phyloP scores from a whole-genome alignment of 176 grass and related monocot genomes.

The Bothriochloa decipiens region DNA sequence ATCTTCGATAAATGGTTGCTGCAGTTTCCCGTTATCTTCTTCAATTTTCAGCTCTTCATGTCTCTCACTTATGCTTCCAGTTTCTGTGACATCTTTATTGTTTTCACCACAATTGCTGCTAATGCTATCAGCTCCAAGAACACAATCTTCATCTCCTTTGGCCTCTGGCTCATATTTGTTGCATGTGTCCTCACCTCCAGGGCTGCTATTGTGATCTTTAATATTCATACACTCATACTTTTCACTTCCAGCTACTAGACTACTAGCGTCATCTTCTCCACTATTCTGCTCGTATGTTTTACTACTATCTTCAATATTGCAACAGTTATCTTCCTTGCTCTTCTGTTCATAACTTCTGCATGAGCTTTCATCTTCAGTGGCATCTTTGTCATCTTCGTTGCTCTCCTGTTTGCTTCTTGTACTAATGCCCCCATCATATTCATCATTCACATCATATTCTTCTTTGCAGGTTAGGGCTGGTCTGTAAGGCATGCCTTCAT shows the following conservation, averaged over 20 bases:
- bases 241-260: conserved; percentile 39
- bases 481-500: conserved; percentile 7
- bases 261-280: conserved; percentile 16
- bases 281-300: conserved; percentile 12
- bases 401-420: conserved; percentile 23
- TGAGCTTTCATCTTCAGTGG: conserved; percentile 50
- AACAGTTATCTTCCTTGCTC: conserved; percentile 34
- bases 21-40: conserved; percentile 31
- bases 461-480: conserved; percentile 27
- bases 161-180: conserved; percentile 36
- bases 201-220: conserved; percentile 37
- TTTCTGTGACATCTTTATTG: conserved; percentile 40
- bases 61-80: conserved; percentile 41
- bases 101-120: conserved; percentile 15
- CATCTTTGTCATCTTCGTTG: conserved; percentile 15
- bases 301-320: conserved; percentile 39
- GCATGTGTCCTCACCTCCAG: conserved; percentile 29
- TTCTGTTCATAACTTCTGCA: conserved; percentile 35
- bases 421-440: conserved; percentile 22
- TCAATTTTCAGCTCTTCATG: conserved; percentile 39
- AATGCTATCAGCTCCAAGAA: conserved; percentile 18
- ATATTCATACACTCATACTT: conserved; percentile 39
- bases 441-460: conserved; percentile 20
- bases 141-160: conserved; percentile 21
- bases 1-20: conserved; percentile 48